Evolutionary conservation across 2,329 filamentous ascomycete species (phyloP), one percentile per base, ranked within the genome.

Genomic region (Aspergillus intermedius): DNA sequence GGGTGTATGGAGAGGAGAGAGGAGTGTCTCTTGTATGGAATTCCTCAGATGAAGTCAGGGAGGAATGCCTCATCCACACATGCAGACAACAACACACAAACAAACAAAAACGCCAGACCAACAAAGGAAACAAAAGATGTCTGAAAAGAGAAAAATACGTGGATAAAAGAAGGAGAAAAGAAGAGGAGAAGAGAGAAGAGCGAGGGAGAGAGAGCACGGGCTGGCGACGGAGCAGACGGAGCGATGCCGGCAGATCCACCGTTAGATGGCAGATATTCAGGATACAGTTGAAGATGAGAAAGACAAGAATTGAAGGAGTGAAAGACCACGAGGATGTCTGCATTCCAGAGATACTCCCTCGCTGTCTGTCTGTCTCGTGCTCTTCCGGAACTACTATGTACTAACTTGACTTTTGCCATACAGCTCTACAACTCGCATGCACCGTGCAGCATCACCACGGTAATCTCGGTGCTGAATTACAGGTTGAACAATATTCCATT

Each of bases 41-140:
- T 35, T n/a, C 34, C 13, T 17, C 15, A 17, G 10, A 35, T 7
- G 17, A 19, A 40, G 17, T 51, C 53, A 56, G 55, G 56, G 19
- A 40, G 37, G 10, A 12, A 40, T 40, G 19, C 37, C 10, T 30
- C 25, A 40, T 12, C 17, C 37, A 40, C 15, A 35, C 15, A 40
- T 19, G 17, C 37, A 40, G 37, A 15, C 13, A 19, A 17, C 37
- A 40, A 40, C 37, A 40, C 17, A 40, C 37, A 40, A 40, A 21
- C 37, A 40, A 40, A 40, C 37, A 52, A 56, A 55, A 55, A 59
- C 56, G 51, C 55, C 54, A 57, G 55, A 59, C 56, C 59, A 61
- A 57, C 58, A 60, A 58, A 58, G 53, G 54, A 56, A 56, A 59
- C 42, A 32, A 19, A 44, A 53, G 37, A 44, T 46, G 35, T 17